Evolutionary conservation across 345 rosid genomes (phyloP), one percentile per base, ranked within the genome.

Genomic region (Crucihimalaya himalaica): DNA sequence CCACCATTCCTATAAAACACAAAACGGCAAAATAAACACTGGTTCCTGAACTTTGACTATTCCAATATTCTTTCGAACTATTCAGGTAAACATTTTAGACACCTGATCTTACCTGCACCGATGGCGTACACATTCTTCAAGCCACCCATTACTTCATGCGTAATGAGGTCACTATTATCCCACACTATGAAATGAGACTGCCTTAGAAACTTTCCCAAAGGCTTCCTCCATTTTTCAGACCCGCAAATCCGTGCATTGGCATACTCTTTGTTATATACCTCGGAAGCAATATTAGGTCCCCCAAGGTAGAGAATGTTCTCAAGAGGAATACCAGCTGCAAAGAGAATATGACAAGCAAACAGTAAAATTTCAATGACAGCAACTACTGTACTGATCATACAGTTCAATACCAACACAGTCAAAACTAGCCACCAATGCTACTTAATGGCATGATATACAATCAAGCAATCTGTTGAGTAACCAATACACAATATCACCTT

Each of bases 91-190:
- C 25, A 72, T 37, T 20, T 28, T 0, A 54, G 55, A 51, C 31
- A 37, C 14, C 48, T 32, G 43, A 63, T 28, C 81, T 79, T 73
- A 92, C 98, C 99, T 27, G 99, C 99, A 56, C 99, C 98, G 62
- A 95, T 95, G 82, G 99, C 99, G 78, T 90, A 95, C 39, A 95
- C 99, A 84, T 95, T 95, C 87, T 95, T 92, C 77, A 92, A 84
- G 27, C 99, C 98, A 66, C 98, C 99, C 98, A 95, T 92, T 55
- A 95, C 98, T 84, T 95, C 99, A 81, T 95, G 99, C 76, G 99
- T 95, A 66, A 95, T 83, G 59, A 95, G 97, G 77, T 95, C 99
- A 74, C 89, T 87, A 46, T 95, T 95, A 78, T 95, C 99, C 99
- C 99, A 95, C 16, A 95, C 99, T 11, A 87, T 84, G 64, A 95